A percentile compares a stretch with the other conserved stretches of the same genome.
Conservation (phyloP, 2,329 filamentous ascomycete species). For the Teratosphaeria epicoccoides region DNA sequence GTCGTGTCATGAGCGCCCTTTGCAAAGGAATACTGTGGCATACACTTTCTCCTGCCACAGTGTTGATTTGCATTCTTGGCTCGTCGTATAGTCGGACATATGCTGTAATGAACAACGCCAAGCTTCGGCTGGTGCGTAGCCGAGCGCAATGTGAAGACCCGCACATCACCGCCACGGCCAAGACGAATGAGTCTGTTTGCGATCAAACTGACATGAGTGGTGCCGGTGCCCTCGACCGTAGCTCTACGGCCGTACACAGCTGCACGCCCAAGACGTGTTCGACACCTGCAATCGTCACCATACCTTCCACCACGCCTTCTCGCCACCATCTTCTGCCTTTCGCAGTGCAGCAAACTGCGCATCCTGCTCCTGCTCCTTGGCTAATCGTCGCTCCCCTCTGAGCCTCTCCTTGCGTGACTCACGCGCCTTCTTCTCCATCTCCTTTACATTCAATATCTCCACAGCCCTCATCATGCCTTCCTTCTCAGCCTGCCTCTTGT, state of each 20-base stretch:
- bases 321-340: conserved; percentile 10
- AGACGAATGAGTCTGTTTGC: no score
- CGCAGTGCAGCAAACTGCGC: conserved; percentile 22
- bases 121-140: no score
- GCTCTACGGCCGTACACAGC: neutral
- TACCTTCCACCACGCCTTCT: conserved; percentile 26
- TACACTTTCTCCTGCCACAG: no score
- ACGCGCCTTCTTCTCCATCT: conserved; percentile 48
- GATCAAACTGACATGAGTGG: no score
- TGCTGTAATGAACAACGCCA: no score
- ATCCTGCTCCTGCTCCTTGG: conserved; percentile 35
- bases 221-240: neutral
- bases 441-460: conserved; percentile 67
- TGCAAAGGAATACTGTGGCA: no score
- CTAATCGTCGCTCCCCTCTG: conserved; percentile 30
- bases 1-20: no score
- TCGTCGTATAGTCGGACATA: no score
- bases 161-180: no score
- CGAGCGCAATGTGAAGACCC: no score
- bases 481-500: conserved; percentile 60
- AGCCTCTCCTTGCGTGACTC: conserved; percentile 34
- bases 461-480: conserved; percentile 77
- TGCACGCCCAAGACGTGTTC: neutral
- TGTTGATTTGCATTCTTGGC: no score
- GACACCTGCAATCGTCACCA: conserved; percentile 17